These are phyloP conservation scores for Physcia stellaris DNA, from an alignment of 495 filamentous ascomycete species.

Conservation along the genomic window DNA sequence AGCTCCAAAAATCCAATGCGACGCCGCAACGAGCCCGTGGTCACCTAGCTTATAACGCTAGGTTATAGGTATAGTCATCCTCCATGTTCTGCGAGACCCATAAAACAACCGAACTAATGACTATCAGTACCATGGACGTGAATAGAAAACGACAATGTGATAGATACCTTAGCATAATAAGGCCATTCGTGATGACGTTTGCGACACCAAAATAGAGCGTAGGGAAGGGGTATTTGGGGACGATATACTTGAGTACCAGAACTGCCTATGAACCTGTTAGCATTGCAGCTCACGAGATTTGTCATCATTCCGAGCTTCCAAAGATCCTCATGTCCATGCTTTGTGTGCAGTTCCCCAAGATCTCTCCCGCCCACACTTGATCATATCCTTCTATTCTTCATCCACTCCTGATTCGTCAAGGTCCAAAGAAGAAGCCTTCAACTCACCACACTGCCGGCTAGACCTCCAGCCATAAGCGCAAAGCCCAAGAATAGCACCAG, in stretches of 20 bases:
- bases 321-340: not conserved
- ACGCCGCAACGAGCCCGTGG: too few species aligned
- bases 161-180: conserved; percentile 77
- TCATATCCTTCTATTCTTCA: not conserved
- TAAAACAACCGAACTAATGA: conserved; percentile 62
- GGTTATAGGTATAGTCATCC: conserved; percentile 94
- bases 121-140: conserved; percentile 3
- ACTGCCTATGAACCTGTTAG: conserved; percentile 45
- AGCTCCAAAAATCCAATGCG: too few species aligned
- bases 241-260: conserved; percentile 82
- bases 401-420: too few species aligned
- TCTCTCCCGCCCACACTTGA: not conserved
- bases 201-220: conserved; percentile 88
- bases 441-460: conserved; percentile 73
- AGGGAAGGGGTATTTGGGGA: conserved; percentile 62
- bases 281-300: not conserved
- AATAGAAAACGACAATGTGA: not conserved
- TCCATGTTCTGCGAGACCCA: conserved; percentile 99
- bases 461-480: conserved; percentile 81
- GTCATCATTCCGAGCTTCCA: not conserved
- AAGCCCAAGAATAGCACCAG: conserved; percentile 94
- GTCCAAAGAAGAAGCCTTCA: too few species aligned
- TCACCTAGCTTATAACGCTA: conserved; percentile 74
- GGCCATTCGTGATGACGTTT: conserved; percentile 74
- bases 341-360: not conserved